Evolutionary conservation across 805 yeast genomes (phyloP), one percentile per base, ranked within the genome.

Genomic region (Kurtzmaniella cleridarum): DNA sequence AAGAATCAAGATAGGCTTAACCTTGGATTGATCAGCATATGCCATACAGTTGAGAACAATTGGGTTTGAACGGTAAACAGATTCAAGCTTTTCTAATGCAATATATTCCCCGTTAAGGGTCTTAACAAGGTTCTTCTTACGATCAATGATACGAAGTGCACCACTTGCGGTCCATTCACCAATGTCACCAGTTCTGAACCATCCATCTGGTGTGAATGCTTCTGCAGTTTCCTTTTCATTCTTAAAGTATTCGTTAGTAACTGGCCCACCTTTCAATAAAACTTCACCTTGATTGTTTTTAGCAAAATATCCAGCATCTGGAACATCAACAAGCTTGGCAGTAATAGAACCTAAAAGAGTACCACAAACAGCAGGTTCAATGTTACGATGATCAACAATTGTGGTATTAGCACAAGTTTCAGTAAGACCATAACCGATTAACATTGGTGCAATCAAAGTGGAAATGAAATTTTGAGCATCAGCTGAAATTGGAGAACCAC

Each of bases 121-220:
- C 75, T 93, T 93, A 52, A 93, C 95, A 64, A 93, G 74, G 62
- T 93, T 93, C 80, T 93, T 93, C 73, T 79, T 86, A 60, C 98
- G 84, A 68, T 93, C 98, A 60, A 93, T 85, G 44, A 93, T 71
- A 57, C 75, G 79, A 56, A 93, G 72, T 41, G 79, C 81, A 48
- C 98, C 98, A 47, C 71, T 74, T 20, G 78, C 44, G 32, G 90
- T 75, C 95, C 96, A 88, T 70, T 87, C 89, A 57, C 91, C 96
- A 63, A 93, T 88, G 62, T 93, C 98, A 63, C 98, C 98, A 27
- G 98, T 93, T 59, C 71, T 75, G 72, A 93, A 93, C 97, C 97
- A 93, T 17, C 90, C 95, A 51, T 85, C 90, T 44, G 83, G 84
- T 34, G 74, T 70, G 54, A 84, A 79, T 1, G 95, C 86, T 14